These are phyloP conservation scores for Gossypium mustelinum DNA, from an alignment of 345 rosid genomes.

Conservation along the genomic window DNA sequence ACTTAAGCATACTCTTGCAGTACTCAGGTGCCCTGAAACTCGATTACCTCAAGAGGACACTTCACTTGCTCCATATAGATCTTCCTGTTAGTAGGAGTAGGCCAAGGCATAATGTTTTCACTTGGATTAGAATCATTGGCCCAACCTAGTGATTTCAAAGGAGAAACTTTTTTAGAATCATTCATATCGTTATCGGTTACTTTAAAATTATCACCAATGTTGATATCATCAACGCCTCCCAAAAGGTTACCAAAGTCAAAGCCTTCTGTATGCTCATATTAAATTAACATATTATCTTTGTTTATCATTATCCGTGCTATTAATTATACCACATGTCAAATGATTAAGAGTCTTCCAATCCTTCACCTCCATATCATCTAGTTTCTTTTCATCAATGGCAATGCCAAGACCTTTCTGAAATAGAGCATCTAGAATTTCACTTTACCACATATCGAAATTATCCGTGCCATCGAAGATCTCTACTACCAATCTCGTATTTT, in stretches of 20 bases:
- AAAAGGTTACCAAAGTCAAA: constrained; percentile 42
- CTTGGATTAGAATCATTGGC: constrained; percentile 44
- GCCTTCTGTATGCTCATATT: constrained; percentile 31
- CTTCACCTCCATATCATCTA: constrained; percentile 69
- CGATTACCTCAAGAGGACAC: no score
- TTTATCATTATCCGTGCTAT: constrained; percentile 51
- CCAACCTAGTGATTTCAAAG: constrained; percentile 77
- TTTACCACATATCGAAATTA: no score
- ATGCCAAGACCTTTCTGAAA: no score
- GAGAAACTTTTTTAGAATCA: constrained; percentile 70
- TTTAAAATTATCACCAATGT: constrained; percentile 48
- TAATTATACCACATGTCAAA: constrained; percentile 62
- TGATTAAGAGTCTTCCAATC: no score
- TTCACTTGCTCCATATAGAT: no score
- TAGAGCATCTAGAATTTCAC: no score
- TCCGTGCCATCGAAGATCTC: no score
- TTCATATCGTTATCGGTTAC: constrained; percentile 86
- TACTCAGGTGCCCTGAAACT: no score
- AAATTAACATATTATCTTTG: constrained; percentile 43
- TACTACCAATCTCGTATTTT: no score
- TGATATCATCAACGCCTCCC: constrained; percentile 49
- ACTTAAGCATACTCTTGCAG: no score
- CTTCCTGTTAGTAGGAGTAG: constrained; percentile 35
- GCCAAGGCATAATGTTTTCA: constrained; percentile 21
- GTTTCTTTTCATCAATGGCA: constrained; percentile 44